A percentile compares a stretch with the other conserved stretches of the same genome.
phyloP scores from a whole-genome alignment of 2,329 filamentous ascomycete genomes.

The Graphiopsis chlorocephala region DNA sequence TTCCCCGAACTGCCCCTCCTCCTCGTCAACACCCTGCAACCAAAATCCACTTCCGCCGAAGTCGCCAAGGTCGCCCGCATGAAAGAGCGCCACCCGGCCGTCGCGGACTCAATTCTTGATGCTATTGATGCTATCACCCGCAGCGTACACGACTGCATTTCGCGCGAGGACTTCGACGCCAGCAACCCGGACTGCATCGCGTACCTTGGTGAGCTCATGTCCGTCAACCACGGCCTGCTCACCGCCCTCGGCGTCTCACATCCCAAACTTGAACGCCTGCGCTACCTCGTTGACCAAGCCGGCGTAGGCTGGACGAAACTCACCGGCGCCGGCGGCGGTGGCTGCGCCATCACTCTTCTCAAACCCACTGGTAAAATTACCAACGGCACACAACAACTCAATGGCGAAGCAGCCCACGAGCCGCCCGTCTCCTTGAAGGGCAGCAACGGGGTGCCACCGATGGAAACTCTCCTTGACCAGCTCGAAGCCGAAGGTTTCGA shows the following conservation, averaged over 20 bases:
- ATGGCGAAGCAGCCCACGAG: constrained; percentile 23
- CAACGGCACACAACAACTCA: constrained; percentile 18
- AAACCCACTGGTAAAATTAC: constrained; percentile 54
- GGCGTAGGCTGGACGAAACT: constrained; percentile 96
- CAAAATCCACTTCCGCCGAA: constrained; percentile 80
- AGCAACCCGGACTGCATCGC: constrained; percentile 62
- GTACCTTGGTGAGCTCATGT: constrained; percentile 81
- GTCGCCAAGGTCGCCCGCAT: constrained; percentile 81
- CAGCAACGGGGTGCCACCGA: constrained; percentile 24
- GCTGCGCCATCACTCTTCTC: constrained; percentile 89
- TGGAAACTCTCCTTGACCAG: constrained; percentile 63
- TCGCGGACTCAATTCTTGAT: constrained; percentile 78
- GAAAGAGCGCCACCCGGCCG: constrained; percentile 66
- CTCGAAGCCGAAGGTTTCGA: constrained; percentile 64
- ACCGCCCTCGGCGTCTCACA: constrained; percentile 93
- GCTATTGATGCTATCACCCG: constrained; percentile 74
- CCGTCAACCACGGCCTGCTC: constrained; percentile 88
- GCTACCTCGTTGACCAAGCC: constrained; percentile 84
- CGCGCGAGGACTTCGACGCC: constrained; percentile 63
- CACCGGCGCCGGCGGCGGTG: constrained; percentile 91
- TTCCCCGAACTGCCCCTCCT: constrained; percentile 92
- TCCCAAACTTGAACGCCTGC: constrained; percentile 84
- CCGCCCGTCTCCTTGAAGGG: background rate
- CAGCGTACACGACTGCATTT: constrained; percentile 55
- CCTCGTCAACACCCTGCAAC: constrained; percentile 82